Conservation (phyloP, 2,329 filamentous ascomycete genomes). For the Rutstroemia sp. region DNA sequence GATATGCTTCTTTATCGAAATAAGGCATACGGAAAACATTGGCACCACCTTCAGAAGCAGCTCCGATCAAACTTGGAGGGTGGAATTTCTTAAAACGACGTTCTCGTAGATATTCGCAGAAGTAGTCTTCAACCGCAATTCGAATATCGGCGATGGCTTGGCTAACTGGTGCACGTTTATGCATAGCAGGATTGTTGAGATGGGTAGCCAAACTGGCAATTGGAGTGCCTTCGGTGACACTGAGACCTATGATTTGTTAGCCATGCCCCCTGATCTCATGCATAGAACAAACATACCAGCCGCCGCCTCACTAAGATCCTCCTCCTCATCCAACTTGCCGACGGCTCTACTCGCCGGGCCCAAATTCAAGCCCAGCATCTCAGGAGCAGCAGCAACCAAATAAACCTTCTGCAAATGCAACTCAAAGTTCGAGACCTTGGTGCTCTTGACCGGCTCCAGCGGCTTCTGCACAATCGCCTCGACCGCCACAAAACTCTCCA, state of each 20-base stretch:
- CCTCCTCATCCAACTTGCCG: constrained; percentile 53
- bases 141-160: constrained; percentile 63
- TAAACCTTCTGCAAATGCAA: constrained; percentile 84
- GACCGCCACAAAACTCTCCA: constrained; percentile 76
- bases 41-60: constrained; percentile 85
- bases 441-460: constrained; percentile 81
- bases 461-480: constrained; percentile 77
- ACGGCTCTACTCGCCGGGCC: constrained; percentile 48
- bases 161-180: constrained; percentile 85
- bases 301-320: constrained; percentile 40
- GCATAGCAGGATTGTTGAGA: constrained; percentile 87
- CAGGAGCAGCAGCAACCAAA: constrained; percentile 58
- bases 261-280: neutral
- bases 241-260: constrained; percentile 28
- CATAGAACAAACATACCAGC: constrained; percentile 28
- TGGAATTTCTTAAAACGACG: constrained; percentile 78
- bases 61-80: constrained; percentile 80
- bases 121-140: constrained; percentile 45
- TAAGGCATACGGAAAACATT: constrained; percentile 90
- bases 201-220: constrained; percentile 50
- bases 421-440: constrained; percentile 71
- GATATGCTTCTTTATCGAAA: constrained; percentile 74
- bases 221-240: constrained; percentile 47
- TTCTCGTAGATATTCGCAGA: constrained; percentile 70
- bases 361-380: constrained; percentile 50